phyloP scores from a whole-genome alignment of 2,329 filamentous ascomycete genomes.

The Teratosphaeria gauchensis region DNA sequence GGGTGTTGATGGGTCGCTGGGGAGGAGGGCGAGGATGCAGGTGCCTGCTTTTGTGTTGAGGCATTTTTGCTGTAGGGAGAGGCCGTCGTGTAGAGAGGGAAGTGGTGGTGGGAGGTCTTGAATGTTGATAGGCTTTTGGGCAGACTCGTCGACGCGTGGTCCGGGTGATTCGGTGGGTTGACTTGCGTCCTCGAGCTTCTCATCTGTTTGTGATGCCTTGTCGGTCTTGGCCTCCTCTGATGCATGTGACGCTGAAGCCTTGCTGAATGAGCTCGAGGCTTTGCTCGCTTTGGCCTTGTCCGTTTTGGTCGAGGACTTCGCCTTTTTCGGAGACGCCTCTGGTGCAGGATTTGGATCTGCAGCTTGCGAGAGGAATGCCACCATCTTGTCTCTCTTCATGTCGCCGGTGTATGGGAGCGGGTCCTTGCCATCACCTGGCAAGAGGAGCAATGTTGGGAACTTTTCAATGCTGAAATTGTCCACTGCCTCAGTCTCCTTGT shows the following conservation, averaged over 20 bases:
- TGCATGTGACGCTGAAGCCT: slow-evolving; percentile 43
- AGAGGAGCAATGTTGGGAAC: slow-evolving; percentile 71
- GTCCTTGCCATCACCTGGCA: slow-evolving; percentile 62
- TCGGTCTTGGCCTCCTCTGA: slow-evolving; percentile 39
- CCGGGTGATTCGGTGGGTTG: slow-evolving; percentile 47
- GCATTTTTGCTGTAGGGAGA: slow-evolving; percentile 61
- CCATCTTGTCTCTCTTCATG: slow-evolving; percentile 72
- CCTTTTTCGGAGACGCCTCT: slow-evolving; percentile 34
- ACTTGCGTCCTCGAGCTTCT: slow-evolving; percentile 39
- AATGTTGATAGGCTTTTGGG: slow-evolving; percentile 40
- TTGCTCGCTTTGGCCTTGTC: slow-evolving; percentile 36
- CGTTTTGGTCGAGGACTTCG: slow-evolving; percentile 31
- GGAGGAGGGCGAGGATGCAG: slow-evolving; percentile 69
- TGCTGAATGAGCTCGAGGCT: slow-evolving; percentile 38
- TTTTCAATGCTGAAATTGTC: slow-evolving; percentile 65
- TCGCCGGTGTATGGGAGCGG: slow-evolving; percentile 69
- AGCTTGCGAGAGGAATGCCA: slow-evolving; percentile 71
- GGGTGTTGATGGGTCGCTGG: slow-evolving; percentile 23
- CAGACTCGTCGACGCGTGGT: slow-evolving; percentile 32
- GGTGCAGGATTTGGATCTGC: slow-evolving; percentile 72
- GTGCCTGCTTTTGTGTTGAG: slow-evolving; percentile 66
- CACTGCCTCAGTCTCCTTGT: slow-evolving; percentile 65
- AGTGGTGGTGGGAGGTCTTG: slow-evolving; percentile 50
- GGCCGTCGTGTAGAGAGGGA: slow-evolving; percentile 51
- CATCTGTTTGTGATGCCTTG: slow-evolving; percentile 40